These are phyloP conservation scores for Sordaria brevicollis DNA, from an alignment of 495 filamentous ascomycete species.

Conservation along the genomic window DNA sequence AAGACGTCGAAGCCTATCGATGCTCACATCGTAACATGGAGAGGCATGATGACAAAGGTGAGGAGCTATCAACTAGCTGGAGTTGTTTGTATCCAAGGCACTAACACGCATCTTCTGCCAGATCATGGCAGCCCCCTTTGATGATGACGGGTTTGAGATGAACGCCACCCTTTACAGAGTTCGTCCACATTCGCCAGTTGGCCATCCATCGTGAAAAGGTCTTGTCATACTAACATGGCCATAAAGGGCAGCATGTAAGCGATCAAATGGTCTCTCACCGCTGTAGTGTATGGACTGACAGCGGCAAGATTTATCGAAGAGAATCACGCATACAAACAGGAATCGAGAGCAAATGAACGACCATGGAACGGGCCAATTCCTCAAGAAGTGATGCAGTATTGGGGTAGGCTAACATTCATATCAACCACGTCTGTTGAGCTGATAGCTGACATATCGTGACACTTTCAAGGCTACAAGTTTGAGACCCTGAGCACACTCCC, in stretches of 20 bases:
- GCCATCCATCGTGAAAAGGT: background rate
- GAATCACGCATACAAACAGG: constrained; percentile 58
- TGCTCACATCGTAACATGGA: constrained; percentile 82
- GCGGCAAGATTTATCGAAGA: constrained; percentile 80
- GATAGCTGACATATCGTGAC: constrained; percentile 6
- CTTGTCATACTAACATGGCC: constrained; percentile 5
- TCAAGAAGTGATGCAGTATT: constrained; percentile 42
- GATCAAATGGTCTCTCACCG: background rate
- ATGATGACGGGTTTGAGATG: constrained; percentile 84
- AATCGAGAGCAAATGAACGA: constrained; percentile 44
- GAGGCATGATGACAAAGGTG: constrained; percentile 98
- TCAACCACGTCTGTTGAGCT: background rate
- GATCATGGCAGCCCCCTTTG: constrained; percentile 80
- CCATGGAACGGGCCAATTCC: constrained; percentile 40
- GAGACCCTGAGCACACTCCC: constrained; percentile 73
- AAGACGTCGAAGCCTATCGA: constrained; percentile 54
- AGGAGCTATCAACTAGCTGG: background rate
- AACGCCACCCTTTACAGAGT: constrained; percentile 87
- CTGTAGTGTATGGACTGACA: constrained; percentile 1
- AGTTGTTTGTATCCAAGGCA: background rate
- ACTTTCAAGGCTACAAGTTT: constrained; percentile 81
- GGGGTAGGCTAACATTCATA: constrained; percentile 35
- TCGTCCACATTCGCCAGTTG: constrained; percentile 18
- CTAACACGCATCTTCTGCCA: constrained; percentile 64
- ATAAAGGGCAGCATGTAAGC: constrained; percentile 68